Base-by-base conservation (phyloP, 306 rosid genomes). In the Citrullus mucosospermus region DNA sequence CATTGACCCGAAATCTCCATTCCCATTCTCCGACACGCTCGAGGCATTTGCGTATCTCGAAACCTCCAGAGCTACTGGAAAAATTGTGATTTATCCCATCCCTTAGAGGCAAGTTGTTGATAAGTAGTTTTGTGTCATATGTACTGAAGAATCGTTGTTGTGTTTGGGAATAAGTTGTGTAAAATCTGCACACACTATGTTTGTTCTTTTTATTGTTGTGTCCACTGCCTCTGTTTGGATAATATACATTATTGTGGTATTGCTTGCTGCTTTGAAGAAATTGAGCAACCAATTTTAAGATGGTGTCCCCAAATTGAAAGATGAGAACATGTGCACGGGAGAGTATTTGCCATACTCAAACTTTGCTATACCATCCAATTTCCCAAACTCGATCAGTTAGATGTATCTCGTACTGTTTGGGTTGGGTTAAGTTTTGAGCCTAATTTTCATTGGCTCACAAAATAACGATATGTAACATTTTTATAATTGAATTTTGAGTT, bases 1-100 rank as follows among this genome's bases (percentile, higher is more conserved):
- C 22, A 44, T 93, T 16, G 94, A 93, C 17, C 89, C 96, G 15
- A 89, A 91, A 75, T 32, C 90, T 22, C 91, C 89, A 2, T 88
- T 88, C 70, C 84, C 91, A 6, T 93, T 93, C 82, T 83, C 93
- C 11, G 71, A 87, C 71, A 59, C 84, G 0, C 78, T 81, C 16
- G 90, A 89, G 73, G 98, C 97, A 46, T 91, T 85, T 84, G 65
- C 85, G 1, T 62, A 89, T 58, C 80, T 93, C 1, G 88, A 87
- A 59, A 88, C 88, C n/a, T 69, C 54, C 17, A 82, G 93, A 75
- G 93, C 94, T 68, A 82, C 80, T 1, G 93, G 96, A 10, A 89
- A 93, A 80, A 66, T 93, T 7, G 90, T 89, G 28, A 79, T 93
- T 43, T 68, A 82, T 80, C 94, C 96, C 22, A 83, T 93, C 65